Base-by-base conservation (phyloP, 257 asterid species). In the Knoxia roxburghii region DNA sequence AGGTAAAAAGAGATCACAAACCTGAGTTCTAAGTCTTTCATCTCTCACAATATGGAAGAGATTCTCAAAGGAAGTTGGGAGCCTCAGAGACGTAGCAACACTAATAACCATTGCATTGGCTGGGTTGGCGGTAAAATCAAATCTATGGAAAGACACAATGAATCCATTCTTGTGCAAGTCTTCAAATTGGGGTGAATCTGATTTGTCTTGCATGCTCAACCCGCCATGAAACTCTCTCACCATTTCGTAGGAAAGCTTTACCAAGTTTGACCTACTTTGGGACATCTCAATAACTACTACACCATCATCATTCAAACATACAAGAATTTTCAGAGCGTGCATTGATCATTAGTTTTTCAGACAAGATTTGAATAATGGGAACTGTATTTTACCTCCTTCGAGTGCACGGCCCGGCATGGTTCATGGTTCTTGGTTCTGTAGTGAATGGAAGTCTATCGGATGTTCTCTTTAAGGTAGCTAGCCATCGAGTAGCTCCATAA, bases 241-340 rank as follows among this genome's bases (percentile, higher is more conserved):
- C 96, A 89, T 84, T 72, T 90, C 78, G 24, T 89, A 86, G 7
- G 88, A 89, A 13, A 89, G 85, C 46, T 82, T 71, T 86, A 82
- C 75, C 10, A 84, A 23, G 76, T 73, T 83, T 67, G 75, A 76
- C 69, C 78, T 74, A 4, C 87, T 94, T n/a, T 82, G 75, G 37
- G 72, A 58, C 2, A 81, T 75, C 41, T 61, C 74, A 37, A 82
- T 75, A 51, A 85, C 96, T 83, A 70, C 39, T n/a, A n/a, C n/a
- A n/a, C n/a, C n/a, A n/a, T n/a, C n/a, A n/a, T n/a, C n/a, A n/a
- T n/a, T n/a, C n/a, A n/a, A n/a, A n/a, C n/a, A n/a, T n/a, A n/a
- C n/a, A n/a, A n/a, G n/a, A n/a, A n/a, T n/a, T n/a, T n/a, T n/a
- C n/a, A n/a, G n/a, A n/a, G n/a, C n/a, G n/a, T n/a, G n/a, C n/a